Evolutionary conservation across 768 basidiomycete species (phyloP), one percentile per base, ranked within the genome.

Genomic region (Floccularia luteovirens): DNA sequence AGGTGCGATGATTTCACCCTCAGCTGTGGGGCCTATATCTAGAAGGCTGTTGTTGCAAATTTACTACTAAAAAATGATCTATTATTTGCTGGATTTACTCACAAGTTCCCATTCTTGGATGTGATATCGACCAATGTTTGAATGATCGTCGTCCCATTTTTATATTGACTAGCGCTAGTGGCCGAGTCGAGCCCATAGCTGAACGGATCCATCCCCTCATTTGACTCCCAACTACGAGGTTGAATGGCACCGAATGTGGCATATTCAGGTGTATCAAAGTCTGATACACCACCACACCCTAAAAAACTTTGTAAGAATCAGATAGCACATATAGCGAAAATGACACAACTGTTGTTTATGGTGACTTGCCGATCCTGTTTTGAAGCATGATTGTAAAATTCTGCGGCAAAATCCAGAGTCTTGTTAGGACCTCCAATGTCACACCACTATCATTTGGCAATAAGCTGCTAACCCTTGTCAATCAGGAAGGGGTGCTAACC

Each of bases 71-170:
- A 27, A 8, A 24, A 13, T 14, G 27, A 31, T 12, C 19, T 13
- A 31, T 39, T 10, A 3, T 5, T 27, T 34, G 19, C 12, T 30
- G 19, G 4, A 21, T 31, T 19, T 2, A 49, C 70, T 49, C 46
- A 74, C 74, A 68, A 79, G 49, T 80, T 78, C 10, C 79, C 77
- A 43, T 75, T 75, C 60, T 79, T 79, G 21, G 75, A 73, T 14
- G 70, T 76, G 43, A 79, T 69, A 44, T 79, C 75, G 21, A 74
- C 67, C 38, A 78, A 48, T 0, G 63, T 72, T 36, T 69, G 72
- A 2, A 79, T 54, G 32, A 77, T 72, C 10, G 63, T 62, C 1
- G 68, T 56, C 0, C 63, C 68, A 38, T 69, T 69, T 59, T 70
- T 77, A 48, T 75, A 78, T 39, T 69, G 47, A 14, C 48, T 51